These are phyloP conservation scores for Chrysochromulina tobinii DNA, from an alignment of 78 protist species.

Conservation along the genomic window DNA sequence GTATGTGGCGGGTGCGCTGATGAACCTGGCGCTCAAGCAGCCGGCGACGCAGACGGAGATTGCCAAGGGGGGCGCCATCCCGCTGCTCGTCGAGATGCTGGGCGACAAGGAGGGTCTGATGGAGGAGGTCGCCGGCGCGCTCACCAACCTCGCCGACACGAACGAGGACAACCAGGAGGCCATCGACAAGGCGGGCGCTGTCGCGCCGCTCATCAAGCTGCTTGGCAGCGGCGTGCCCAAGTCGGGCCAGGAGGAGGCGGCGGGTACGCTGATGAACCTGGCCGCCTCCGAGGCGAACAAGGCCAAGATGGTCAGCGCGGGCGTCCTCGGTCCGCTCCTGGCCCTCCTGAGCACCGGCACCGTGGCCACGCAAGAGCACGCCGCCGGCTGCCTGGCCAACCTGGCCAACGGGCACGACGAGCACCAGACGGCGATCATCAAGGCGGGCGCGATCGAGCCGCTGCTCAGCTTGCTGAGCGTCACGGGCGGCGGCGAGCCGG, in stretches of 20 bases:
- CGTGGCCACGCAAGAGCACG: neutral
- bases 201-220: neutral
- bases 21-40: constrained; percentile 2
- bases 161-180: neutral
- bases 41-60: neutral
- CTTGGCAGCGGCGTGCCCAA: neutral
- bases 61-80: constrained; percentile 1
- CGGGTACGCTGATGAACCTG: constrained; percentile 15
- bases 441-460: neutral
- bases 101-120: neutral
- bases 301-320: neutral
- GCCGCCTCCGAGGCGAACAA: constrained; percentile 21
- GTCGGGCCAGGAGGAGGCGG: constrained; percentile 1
- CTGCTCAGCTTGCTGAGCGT: neutral
- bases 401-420: neutral
- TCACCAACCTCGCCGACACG: constrained; percentile 11
- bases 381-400: constrained; percentile 10
- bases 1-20: constrained; percentile 12
- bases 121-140: constrained; percentile 23
- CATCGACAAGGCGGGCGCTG: neutral
- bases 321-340: neutral
- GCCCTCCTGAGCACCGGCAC: neutral
- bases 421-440: neutral
- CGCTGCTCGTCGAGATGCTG: constrained; percentile 13
- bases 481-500: neutral